Evolutionary conservation across 2,329 filamentous ascomycete species (phyloP).

Genomic region (Cryphonectria radicalis): DNA sequence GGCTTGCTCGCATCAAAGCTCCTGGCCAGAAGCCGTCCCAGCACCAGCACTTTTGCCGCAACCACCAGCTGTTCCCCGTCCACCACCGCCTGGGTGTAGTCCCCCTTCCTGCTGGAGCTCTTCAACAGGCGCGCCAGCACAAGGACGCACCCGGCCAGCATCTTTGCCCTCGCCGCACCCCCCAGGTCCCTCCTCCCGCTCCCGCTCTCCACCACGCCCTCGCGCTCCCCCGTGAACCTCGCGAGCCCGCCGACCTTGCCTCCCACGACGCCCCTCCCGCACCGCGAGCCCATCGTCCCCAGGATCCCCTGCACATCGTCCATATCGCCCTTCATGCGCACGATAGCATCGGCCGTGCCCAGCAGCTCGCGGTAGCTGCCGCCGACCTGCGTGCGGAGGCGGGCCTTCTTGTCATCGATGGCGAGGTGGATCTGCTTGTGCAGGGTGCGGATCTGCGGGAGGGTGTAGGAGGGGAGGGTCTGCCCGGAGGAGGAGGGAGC

Average conservation of each 20-base stretch:
- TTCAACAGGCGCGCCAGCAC: constrained; percentile 55
- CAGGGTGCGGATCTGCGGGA: constrained; percentile 66
- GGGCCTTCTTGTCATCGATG: constrained; percentile 65
- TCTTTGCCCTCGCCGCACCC: constrained; percentile 49
- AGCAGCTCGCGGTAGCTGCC: constrained; percentile 84
- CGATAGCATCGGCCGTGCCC: constrained; percentile 90
- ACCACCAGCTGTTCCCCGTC: constrained; percentile 57
- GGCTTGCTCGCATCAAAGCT: constrained; percentile 60
- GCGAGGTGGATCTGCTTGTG: constrained; percentile 63
- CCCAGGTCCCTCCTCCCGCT: constrained; percentile 35
- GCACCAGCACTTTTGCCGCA: constrained; percentile 73
- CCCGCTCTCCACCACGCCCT: constrained; percentile 35
- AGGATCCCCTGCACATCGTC: constrained; percentile 73
- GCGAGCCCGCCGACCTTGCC: constrained; percentile 65
- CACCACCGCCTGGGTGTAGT: constrained; percentile 31
- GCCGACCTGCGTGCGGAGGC: constrained; percentile 67
- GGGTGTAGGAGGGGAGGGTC: constrained; percentile 47
- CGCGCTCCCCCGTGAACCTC: constrained; percentile 45
- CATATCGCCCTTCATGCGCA: constrained; percentile 83
- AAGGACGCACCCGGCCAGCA: constrained; percentile 57
- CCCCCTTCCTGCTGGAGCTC: constrained; percentile 37
- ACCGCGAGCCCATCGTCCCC: constrained; percentile 72
- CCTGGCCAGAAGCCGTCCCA: constrained; percentile 76
- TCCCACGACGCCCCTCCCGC: constrained; percentile 73
- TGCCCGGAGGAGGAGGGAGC: constrained; percentile 40